A percentile compares a stretch with the other conserved stretches of the same genome.
These are phyloP conservation scores for Oropetium thomaeum DNA, from an alignment of 176 grass and related monocot species.

Conservation along the genomic window DNA sequence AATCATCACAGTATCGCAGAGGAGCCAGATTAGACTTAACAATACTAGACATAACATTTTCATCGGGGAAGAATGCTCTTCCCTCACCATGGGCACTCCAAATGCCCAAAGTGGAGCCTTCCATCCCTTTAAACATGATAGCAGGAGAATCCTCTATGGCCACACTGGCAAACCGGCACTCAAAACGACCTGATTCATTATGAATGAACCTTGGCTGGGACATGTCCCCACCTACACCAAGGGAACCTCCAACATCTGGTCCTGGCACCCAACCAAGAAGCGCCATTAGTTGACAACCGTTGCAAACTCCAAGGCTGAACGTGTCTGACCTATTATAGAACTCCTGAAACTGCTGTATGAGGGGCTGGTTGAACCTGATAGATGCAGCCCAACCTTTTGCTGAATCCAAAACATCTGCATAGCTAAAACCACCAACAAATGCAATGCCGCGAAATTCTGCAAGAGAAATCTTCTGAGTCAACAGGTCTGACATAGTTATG, in stretches of 20 bases:
- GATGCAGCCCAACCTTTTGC: constrained; percentile 88
- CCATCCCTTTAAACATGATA: constrained; percentile 94
- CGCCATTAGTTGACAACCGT: constrained; percentile 91
- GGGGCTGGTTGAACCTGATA: constrained; percentile 76
- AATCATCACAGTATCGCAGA: constrained; percentile 73
- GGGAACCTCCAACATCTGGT: constrained; percentile 46
- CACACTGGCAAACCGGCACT: constrained; percentile 78
- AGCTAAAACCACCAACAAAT: constrained; percentile 97
- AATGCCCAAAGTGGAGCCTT: constrained; percentile 71
- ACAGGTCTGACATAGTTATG: constrained; percentile 71
- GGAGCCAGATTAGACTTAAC: constrained; percentile 63
- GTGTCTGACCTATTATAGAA: constrained; percentile 79
- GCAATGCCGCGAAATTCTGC: constrained; percentile 61
- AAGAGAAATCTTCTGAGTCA: constrained; percentile 50
- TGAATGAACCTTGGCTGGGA: constrained; percentile 93
- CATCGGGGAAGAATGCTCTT: constrained; percentile 73
- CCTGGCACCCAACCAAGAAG: constrained; percentile 96
- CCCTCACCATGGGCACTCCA: constrained; percentile 85
- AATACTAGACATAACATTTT: constrained; percentile 45
- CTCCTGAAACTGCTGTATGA: constrained; percentile 72
- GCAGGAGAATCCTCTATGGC: constrained; percentile 58
- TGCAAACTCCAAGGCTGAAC: constrained; percentile 93
- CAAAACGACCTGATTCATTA: constrained; percentile 83
- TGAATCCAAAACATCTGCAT: constrained; percentile 85
- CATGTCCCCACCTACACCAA: constrained; percentile 56